Percentiles rank a stretch among this genome's conserved stretches.
phyloP scores from a whole-genome alignment of 805 yeast genomes.

The Lipomyces kockii region DNA sequence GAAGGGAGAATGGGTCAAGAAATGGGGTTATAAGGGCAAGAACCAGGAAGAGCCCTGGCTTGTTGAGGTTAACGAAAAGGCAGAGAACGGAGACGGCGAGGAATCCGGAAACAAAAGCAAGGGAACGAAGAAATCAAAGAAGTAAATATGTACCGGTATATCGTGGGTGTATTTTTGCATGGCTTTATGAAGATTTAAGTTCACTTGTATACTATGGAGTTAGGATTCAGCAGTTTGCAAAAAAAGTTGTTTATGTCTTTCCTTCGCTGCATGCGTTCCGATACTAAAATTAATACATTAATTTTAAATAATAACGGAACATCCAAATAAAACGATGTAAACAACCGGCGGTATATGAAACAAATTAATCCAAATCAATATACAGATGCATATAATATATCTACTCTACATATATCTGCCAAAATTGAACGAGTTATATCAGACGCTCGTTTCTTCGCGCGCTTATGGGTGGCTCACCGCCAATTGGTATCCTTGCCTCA shows the following conservation, averaged over 20 bases:
- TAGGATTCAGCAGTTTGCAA: not conserved
- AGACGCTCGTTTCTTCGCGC: not conserved
- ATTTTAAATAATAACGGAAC: no score
- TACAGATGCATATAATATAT: not conserved
- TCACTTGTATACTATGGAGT: not conserved
- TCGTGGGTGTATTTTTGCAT: not conserved
- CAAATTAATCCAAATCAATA: slow-evolving; percentile 5
- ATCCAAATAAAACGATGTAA: not conserved
- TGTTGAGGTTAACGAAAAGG: slow-evolving; percentile 85
- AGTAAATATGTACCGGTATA: not conserved
- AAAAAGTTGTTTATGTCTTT: not conserved
- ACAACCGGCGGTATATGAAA: not conserved
- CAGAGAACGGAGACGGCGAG: slow-evolving; percentile 53
- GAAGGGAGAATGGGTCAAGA: slow-evolving; percentile 92
- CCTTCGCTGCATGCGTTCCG: not conserved
- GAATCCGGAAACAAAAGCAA: slow-evolving; percentile 8
- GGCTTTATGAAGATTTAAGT: not conserved
- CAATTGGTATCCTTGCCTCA: slow-evolving; percentile 41
- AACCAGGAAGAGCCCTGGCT: slow-evolving; percentile 96
- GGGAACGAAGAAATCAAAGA: not conserved
- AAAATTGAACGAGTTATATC: not conserved
- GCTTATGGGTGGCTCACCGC: not conserved
- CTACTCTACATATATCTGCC: not conserved
- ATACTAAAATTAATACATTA: not conserved
- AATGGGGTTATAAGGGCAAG: slow-evolving; percentile 97